Percentiles rank a stretch among this genome's conserved stretches.
Conservation (phyloP, 139 green algal genomes). For the Auxenochlorella protothecoides region DNA sequence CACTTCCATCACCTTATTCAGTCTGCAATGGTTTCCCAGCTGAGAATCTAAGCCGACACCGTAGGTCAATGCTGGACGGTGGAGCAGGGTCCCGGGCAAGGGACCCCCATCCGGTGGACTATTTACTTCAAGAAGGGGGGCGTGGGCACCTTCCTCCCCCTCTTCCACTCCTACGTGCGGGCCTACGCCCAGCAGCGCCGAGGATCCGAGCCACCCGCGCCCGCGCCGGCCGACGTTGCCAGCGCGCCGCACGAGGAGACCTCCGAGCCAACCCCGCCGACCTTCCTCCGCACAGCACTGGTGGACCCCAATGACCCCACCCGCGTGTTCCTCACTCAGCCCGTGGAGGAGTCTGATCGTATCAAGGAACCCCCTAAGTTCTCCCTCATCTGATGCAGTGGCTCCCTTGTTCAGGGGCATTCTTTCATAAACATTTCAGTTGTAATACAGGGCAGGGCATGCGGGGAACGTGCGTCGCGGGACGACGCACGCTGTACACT, state of each 20-base stretch:
- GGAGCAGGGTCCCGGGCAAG: conserved; percentile 41
- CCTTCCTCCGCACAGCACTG: conserved; percentile 14
- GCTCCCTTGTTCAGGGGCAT: no score
- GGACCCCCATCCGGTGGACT: conserved; percentile 58
- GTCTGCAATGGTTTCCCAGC: no score
- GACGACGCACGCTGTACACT: not conserved
- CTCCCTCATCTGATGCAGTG: no score
- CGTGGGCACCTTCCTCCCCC: conserved; percentile 76
- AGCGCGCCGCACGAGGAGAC: not conserved
- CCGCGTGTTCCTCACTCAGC: conserved; percentile 19
- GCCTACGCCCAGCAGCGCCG: not conserved
- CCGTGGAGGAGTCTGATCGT: not conserved
- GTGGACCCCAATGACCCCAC: conserved; percentile 25
- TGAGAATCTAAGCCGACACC: no score
- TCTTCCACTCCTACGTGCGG: conserved; percentile 63
- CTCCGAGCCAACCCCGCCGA: conserved; percentile 1
- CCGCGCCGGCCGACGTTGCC: not conserved
- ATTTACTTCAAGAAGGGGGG: conserved; percentile 77
- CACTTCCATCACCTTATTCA: no score
- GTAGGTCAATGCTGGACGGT: conserved; percentile 49
- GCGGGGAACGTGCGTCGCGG: no score
- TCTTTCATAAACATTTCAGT: no score
- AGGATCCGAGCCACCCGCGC: conserved; percentile 3
- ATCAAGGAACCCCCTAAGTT: no score
- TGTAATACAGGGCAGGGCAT: no score